Evolutionary conservation across 164 flowering plant genomes (phyloP).

Genomic region (Umbellularia californica): DNA sequence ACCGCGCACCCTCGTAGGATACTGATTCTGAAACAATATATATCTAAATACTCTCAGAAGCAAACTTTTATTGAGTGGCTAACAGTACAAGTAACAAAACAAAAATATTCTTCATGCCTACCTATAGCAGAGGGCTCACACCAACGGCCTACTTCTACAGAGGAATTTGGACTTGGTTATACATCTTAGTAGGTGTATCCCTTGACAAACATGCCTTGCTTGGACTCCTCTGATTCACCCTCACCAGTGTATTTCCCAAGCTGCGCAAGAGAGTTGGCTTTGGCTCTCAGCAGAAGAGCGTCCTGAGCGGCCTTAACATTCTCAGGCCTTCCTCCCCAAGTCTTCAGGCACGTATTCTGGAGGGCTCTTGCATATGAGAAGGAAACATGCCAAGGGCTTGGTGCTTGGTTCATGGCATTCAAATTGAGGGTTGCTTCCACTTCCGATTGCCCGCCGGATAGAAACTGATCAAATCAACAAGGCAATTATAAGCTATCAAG

Average conservation of each 20-base stretch:
- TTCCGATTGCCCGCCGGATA: conserved; percentile 96
- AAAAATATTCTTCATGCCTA: conserved; percentile 46
- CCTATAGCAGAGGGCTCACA: conserved; percentile 22
- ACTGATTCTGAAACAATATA: not conserved
- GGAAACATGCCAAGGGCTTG: conserved; percentile 93
- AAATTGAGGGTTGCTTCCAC: conserved; percentile 86
- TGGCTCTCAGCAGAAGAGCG: conserved; percentile 59
- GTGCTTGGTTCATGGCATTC: conserved; percentile 87
- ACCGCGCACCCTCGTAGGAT: no score
- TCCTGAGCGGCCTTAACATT: conserved; percentile 82
- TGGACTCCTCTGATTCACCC: conserved; percentile 86
- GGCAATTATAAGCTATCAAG: no score
- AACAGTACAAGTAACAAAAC: conserved; percentile 34
- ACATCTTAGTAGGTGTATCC: conserved; percentile 65
- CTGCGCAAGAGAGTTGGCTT: conserved; percentile 90
- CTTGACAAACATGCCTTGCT: conserved; percentile 78
- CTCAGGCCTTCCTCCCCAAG: conserved; percentile 88
- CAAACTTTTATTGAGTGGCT: conserved; percentile 28
- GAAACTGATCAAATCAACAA: conserved; percentile 45
- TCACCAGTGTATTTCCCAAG: conserved; percentile 87
- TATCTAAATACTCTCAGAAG: not conserved
- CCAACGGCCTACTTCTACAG: conserved; percentile 11
- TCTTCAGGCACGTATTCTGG: conserved; percentile 89
- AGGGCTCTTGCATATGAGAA: conserved; percentile 93
- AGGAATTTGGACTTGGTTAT: not conserved